Evolutionary conservation across 169 alveolate genomes (phyloP), one percentile per base, ranked within the genome.

Genomic region (Plasmodium gonderi): DNA sequence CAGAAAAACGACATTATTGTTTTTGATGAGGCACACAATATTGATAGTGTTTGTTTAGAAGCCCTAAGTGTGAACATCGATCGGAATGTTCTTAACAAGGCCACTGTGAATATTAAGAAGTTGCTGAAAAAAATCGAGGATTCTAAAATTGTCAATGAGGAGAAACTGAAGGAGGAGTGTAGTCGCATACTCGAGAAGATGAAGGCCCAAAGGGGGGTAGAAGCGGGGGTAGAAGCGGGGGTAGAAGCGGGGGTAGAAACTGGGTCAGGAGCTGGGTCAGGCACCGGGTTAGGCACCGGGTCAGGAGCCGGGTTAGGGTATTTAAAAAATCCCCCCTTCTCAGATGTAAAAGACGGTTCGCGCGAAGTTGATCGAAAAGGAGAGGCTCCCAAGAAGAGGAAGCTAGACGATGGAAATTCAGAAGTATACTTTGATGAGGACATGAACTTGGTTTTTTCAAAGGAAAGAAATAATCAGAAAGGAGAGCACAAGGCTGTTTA

Each of bases 11-110:
- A 79, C 44, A 94, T 90, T n/a, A 98, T 98, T 3, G 99, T 98
- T 1, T 98, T 98, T 92, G 99, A 98, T 90, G 99, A 99, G 96
- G 99, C 99, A n/a, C 99, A 99, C 95, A 99, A 99, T 95, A 99
- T 99, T 79, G 99, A 99, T 94, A 98, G 98, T 90, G 99, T 98
- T 44, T 99, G 99, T 92, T 98, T 98, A 45, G 99, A 99, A 94
- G 99, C 99, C 6, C 96, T 98, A 85, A 97, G 98, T 92, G 98
- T 98, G 3, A 97, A 98, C 80, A 92, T 98, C 42, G 98, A 97
- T 90, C 93, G 96, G 38, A 97, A 95, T 47, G 95, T 96, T 1
- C 80, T 98, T 64, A 97, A 96, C 75, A 95, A 95, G 9, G 99
- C 99, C 11, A 93, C 95, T 64, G 82, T 95, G 64, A 98, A 98